Conservation (phyloP, 495 filamentous ascomycete species). For the Penicillium atrosanguineum region DNA sequence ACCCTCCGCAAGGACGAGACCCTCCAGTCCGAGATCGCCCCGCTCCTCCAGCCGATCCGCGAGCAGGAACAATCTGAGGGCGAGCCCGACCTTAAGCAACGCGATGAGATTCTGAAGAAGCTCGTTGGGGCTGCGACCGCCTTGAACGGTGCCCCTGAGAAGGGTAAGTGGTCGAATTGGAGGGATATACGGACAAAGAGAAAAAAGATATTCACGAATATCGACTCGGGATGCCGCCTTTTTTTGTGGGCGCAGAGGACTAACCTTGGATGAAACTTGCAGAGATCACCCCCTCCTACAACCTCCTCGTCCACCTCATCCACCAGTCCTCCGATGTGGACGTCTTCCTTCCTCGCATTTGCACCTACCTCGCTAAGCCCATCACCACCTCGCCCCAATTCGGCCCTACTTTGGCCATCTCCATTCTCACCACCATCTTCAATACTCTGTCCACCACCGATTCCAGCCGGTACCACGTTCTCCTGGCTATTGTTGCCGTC, state of each 20-base stretch:
- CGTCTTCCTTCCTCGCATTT: constrained; percentile 82
- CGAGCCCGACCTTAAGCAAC: constrained; percentile 55
- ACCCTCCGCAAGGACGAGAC: constrained; percentile 57
- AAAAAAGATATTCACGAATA: constrained; percentile 21
- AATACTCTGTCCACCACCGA: constrained; percentile 79
- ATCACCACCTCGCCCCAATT: constrained; percentile 81
- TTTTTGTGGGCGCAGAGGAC: neutral
- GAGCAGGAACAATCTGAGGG: constrained; percentile 47
- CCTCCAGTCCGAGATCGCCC: constrained; percentile 66
- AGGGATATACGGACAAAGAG: constrained; percentile 8
- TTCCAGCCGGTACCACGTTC: constrained; percentile 81
- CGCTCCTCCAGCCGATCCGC: constrained; percentile 62
- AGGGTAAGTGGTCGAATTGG: constrained; percentile 51
- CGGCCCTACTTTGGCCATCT: constrained; percentile 78
- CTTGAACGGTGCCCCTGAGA: constrained; percentile 83
- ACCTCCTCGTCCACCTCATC: constrained; percentile 90
- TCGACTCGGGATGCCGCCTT: neutral
- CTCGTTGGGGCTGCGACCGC: constrained; percentile 69
- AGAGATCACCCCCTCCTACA: constrained; percentile 94
- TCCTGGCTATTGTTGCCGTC: constrained; percentile 77
- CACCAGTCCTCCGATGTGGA: constrained; percentile 77
- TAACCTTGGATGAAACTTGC: neutral
- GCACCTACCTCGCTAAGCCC: constrained; percentile 81
- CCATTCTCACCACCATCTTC: constrained; percentile 91
- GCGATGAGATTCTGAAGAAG: constrained; percentile 85